Base-by-base conservation (phyloP, 441 rosid genomes). In the Macaranga tanarius region DNA sequence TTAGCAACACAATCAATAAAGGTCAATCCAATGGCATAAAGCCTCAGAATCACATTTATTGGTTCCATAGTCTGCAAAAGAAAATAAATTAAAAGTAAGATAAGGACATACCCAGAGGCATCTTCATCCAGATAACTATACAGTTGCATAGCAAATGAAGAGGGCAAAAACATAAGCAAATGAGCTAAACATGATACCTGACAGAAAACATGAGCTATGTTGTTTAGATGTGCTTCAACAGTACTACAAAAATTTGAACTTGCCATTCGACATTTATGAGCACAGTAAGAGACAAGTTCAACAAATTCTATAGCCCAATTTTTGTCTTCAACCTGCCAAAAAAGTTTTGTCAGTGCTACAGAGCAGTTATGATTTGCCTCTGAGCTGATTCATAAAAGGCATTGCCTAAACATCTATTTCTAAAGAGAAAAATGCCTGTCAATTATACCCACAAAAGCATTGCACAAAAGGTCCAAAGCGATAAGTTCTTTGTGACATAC, bases 211-310 rank as follows among this genome's bases (percentile, higher is more conserved):
- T 61, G 82, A 60, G 86, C 88, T 67, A 88, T 77, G 73, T 70
- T 75, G 66, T 82, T 84, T 50, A 95, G 74, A 54, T 75, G 80
- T 71, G 75, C 80, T 71, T 96, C 90, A 80, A 90, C 69, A 62
- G 81, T 76, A 78, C 74, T 74, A 77, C 80, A 76, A 77, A 84
- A 75, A 69, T 19, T 42, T 75, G 78, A 50, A 68, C 84, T 75
- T 31, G 83, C 81, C 63, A 81, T 67, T 61, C 79, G 90, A 84
- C 90, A 85, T 80, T 87, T 85, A 76, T 79, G 77, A 73, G 94
- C 92, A 83, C 92, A 87, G 77, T 89, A 93, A 75, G 91, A 83
- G 59, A 88, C 85, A 48, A 92, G 85, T 74, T 88, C 94, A 73
- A 86, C 66, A 79, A 92, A 86, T 74, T 85, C 90, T 69, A 73